phyloP scores from a whole-genome alignment of 495 filamentous ascomycete species.

The Massariosphaeria phaeospora region DNA sequence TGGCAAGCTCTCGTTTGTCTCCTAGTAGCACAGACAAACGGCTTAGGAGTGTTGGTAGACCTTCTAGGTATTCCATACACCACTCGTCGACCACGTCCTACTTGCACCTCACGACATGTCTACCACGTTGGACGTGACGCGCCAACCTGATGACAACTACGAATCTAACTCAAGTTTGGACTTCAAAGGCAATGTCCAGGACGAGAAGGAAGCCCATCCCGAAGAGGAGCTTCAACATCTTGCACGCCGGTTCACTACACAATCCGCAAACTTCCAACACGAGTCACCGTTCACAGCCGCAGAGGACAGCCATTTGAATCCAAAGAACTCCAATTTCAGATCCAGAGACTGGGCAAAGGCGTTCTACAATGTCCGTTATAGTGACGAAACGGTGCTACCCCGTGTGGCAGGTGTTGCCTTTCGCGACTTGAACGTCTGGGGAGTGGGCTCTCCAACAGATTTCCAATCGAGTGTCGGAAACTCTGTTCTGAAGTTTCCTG shows the following conservation, averaged over 20 bases:
- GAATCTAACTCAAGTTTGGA: no score
- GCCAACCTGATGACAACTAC: no score
- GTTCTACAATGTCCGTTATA: conserved; percentile 13
- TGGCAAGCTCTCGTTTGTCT: no score
- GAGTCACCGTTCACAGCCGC: conserved; percentile 6
- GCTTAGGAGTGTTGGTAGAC: no score
- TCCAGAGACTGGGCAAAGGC: conserved; percentile 10
- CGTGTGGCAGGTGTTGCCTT: conserved; percentile 7
- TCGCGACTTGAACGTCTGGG: conserved; percentile 8
- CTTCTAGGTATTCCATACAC: no score
- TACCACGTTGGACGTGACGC: no score
- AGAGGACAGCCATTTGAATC: conserved; percentile 4
- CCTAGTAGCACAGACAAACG: no score
- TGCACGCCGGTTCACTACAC: conserved; percentile 7
- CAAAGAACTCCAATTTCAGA: not conserved
- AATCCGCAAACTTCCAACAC: conserved; percentile 1
- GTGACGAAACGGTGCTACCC: not conserved
- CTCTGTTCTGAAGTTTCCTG: conserved; percentile 8
- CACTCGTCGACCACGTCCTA: no score
- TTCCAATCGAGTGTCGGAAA: conserved; percentile 18
- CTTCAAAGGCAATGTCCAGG: no score
- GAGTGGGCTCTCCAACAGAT: conserved; percentile 4
- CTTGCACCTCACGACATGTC: no score
- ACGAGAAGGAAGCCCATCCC: no score
- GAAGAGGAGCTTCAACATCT: not conserved